phyloP scores from a whole-genome alignment of 805 yeast genomes.

The Brettanomyces naardenensis region DNA sequence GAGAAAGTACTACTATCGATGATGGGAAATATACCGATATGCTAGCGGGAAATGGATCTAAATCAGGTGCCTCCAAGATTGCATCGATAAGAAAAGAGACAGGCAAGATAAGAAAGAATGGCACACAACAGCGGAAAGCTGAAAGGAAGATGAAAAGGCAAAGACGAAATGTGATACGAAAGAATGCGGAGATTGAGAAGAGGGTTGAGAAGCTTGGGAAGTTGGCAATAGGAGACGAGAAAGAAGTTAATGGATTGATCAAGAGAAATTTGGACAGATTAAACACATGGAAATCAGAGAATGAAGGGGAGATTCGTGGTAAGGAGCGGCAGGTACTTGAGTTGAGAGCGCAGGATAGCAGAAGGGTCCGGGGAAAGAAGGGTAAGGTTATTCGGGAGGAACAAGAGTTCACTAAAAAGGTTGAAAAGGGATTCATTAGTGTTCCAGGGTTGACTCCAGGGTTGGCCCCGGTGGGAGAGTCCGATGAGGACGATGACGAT shows the following conservation, averaged over 20 bases:
- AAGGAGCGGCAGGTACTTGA: constrained; percentile 35
- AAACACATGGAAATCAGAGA: constrained; percentile 24
- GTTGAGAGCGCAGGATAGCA: constrained; percentile 35
- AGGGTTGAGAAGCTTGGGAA: constrained; percentile 17
- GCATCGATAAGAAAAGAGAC: constrained; percentile 14
- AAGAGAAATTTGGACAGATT: constrained; percentile 30
- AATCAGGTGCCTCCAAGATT: constrained; percentile 20
- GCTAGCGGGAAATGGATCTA: constrained; percentile 1
- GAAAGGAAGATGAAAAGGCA: constrained; percentile 13
- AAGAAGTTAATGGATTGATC: constrained; percentile 32
- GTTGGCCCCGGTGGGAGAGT: constrained; percentile 70
- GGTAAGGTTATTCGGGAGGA: constrained; percentile 4
- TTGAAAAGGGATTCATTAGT: constrained; percentile 35
- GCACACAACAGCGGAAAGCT: constrained; percentile 9
- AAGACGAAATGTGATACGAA: constrained; percentile 12
- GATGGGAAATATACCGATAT: constrained; percentile 4
- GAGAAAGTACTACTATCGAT: constrained; percentile 3
- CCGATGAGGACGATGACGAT: constrained; percentile 36
- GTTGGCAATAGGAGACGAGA: constrained; percentile 17
- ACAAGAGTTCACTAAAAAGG: constrained; percentile 31
- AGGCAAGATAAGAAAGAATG: constrained; percentile 10
- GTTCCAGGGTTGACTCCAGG: constrained; percentile 76
- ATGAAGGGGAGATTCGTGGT: constrained; percentile 32
- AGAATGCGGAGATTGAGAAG: constrained; percentile 6
- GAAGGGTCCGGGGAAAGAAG: constrained; percentile 15